Conservation (phyloP, 176 grass and related monocot genomes). For the Avena eriantha region DNA sequence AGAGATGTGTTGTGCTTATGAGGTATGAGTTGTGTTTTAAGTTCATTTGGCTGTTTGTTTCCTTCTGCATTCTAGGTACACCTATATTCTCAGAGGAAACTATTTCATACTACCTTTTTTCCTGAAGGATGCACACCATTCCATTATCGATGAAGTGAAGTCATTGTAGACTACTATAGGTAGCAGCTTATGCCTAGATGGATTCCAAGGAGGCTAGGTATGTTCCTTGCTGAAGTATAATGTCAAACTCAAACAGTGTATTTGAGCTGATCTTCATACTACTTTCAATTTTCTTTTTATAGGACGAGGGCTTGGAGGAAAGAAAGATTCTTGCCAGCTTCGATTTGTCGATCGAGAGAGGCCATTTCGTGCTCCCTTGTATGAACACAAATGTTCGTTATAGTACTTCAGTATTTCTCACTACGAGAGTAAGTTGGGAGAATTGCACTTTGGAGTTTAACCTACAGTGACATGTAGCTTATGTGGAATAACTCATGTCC, state of each 20-base stretch:
- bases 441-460: too few species aligned
- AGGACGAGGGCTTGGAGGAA: conserved; percentile 92
- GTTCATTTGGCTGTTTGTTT: conserved; percentile 6
- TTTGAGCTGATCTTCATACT: conserved; percentile 28
- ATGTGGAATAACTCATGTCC: too few species aligned
- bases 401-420: too few species aligned
- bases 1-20: conserved; percentile 84
- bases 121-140: conserved; percentile 84
- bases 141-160: conserved; percentile 83
- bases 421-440: too few species aligned
- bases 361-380: conserved; percentile 97
- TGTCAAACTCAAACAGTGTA: not conserved
- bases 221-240: conserved; percentile 17
- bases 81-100: conserved; percentile 1
- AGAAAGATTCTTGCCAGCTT: conserved; percentile 97
- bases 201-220: conserved; percentile 92
- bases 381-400: conserved; percentile 41
- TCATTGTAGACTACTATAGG: conserved; percentile 93
- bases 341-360: conserved; percentile 94
- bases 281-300: not conserved
- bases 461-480: too few species aligned
- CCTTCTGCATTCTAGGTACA: not conserved
- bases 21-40: conserved; percentile 43
- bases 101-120: not conserved
- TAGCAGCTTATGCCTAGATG: conserved; percentile 95